phyloP scores from a whole-genome alignment of 352 stramenopile species.

The Globisporangium alternatum region DNA sequence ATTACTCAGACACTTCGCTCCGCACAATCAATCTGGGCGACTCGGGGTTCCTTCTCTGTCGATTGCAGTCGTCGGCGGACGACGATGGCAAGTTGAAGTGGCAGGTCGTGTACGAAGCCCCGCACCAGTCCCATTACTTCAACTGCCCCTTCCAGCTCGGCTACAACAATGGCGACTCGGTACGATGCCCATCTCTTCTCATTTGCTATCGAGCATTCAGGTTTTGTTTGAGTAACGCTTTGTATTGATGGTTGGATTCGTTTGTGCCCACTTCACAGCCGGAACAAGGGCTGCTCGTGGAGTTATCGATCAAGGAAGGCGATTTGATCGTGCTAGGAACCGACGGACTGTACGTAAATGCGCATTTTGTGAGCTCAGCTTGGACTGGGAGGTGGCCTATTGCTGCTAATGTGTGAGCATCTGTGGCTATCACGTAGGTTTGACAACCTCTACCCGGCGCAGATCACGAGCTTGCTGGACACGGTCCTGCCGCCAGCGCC shows the following conservation, averaged over 20 bases:
- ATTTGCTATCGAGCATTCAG: neutral
- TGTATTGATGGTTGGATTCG: neutral
- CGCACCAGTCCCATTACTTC: constrained; percentile 95
- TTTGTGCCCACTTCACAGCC: constrained; percentile 43
- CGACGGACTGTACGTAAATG: constrained; percentile 86
- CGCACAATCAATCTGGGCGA: constrained; percentile 93
- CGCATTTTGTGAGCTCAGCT: neutral
- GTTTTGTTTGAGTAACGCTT: neutral
- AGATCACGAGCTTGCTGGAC: constrained; percentile 76
- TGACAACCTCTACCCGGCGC: constrained; percentile 92
- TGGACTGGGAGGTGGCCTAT: neutral
- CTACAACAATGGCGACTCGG: constrained; percentile 86
- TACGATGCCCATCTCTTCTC: constrained; percentile 20
- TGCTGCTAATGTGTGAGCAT: neutral
- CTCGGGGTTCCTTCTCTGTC: constrained; percentile 91
- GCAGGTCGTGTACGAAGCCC: constrained; percentile 85
- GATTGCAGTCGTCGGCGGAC: constrained; percentile 38
- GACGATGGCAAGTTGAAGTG: constrained; percentile 37
- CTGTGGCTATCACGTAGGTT: constrained; percentile 52
- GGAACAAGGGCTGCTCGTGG: constrained; percentile 86
- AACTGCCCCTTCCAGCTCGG: constrained; percentile 96
- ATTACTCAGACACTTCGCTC: constrained; percentile 44
- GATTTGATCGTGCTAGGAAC: constrained; percentile 93
- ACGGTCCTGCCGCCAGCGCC: constrained; percentile 52
- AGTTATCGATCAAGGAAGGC: constrained; percentile 79